These are phyloP conservation scores for Rachicladosporium sp. DNA, from an alignment of 2,329 filamentous ascomycete genomes.

Conservation along the genomic window DNA sequence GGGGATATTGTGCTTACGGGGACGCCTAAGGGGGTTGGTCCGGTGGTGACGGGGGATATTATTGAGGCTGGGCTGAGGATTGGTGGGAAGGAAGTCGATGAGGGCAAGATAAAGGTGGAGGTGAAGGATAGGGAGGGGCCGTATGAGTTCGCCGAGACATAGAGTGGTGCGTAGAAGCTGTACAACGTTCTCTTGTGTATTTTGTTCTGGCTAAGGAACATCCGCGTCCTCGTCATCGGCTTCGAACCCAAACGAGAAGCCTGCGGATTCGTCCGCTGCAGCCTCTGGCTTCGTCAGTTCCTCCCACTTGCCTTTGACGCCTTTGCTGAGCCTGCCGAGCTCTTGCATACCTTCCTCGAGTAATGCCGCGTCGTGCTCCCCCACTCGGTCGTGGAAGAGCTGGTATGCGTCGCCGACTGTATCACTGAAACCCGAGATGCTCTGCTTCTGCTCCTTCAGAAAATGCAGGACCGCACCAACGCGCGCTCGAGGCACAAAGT, in stretches of 20 bases:
- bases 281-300: slow-evolving; percentile 50
- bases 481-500: slow-evolving; percentile 73
- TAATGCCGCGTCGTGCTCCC: slow-evolving; percentile 51
- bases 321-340: slow-evolving; percentile 48
- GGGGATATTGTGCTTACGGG: slow-evolving; percentile 94
- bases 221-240: slow-evolving; percentile 34
- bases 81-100: slow-evolving; percentile 68
- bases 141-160: slow-evolving; percentile 56
- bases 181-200: background rate
- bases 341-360: slow-evolving; percentile 53
- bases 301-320: slow-evolving; percentile 79
- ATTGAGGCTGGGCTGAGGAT: slow-evolving; percentile 76
- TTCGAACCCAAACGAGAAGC: slow-evolving; percentile 50
- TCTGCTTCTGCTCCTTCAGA: slow-evolving; percentile 66
- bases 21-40: slow-evolving; percentile 89
- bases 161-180: slow-evolving; percentile 5
- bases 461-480: slow-evolving; percentile 67
- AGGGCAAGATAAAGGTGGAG: slow-evolving; percentile 70
- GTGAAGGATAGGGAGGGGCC: slow-evolving; percentile 68
- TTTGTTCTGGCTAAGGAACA: slow-evolving; percentile 10
- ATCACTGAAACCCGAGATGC: slow-evolving; percentile 73
- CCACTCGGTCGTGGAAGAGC: slow-evolving; percentile 60
- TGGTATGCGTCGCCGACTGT: slow-evolving; percentile 60
- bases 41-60: slow-evolving; percentile 72
- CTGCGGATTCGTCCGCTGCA: slow-evolving; percentile 39